Conservation (phyloP, 129 eudicot species). For the Arctium minus region DNA sequence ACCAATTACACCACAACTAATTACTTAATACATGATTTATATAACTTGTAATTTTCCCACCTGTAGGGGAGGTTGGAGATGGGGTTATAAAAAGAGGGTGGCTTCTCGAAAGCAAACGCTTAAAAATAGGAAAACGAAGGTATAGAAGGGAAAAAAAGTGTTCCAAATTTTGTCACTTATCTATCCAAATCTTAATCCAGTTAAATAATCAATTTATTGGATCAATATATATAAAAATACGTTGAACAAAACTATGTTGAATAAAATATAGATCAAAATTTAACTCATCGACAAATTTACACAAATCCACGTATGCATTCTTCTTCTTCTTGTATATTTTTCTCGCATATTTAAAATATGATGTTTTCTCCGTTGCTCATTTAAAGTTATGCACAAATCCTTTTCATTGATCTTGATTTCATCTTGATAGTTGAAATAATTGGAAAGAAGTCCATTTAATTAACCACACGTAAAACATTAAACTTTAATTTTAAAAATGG, state of each 20-base stretch:
- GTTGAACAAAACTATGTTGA: background rate
- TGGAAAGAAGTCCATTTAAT: background rate
- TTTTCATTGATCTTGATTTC: background rate
- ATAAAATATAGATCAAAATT: background rate
- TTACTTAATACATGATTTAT: too few species aligned
- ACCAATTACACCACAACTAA: too few species aligned
- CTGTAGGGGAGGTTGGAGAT: too few species aligned
- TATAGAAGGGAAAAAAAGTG: too few species aligned
- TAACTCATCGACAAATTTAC: background rate
- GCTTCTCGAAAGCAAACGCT: too few species aligned
- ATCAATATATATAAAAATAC: background rate
- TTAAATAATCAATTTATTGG: too few species aligned
- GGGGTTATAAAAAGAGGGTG: too few species aligned
- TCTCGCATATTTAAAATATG: background rate
- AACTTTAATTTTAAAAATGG: background rate
- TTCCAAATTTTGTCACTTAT: too few species aligned
- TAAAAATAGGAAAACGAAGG: too few species aligned
- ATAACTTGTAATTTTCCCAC: too few species aligned
- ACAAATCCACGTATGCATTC: background rate
- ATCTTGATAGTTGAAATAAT: background rate
- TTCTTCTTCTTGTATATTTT: background rate
- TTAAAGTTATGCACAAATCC: background rate
- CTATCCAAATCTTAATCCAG: too few species aligned
- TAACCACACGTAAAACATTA: background rate
- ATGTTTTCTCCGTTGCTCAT: background rate